Evolutionary conservation across 2,329 filamentous ascomycete species (phyloP).

Genomic region (Phaeosphaeriaceae sp.): DNA sequence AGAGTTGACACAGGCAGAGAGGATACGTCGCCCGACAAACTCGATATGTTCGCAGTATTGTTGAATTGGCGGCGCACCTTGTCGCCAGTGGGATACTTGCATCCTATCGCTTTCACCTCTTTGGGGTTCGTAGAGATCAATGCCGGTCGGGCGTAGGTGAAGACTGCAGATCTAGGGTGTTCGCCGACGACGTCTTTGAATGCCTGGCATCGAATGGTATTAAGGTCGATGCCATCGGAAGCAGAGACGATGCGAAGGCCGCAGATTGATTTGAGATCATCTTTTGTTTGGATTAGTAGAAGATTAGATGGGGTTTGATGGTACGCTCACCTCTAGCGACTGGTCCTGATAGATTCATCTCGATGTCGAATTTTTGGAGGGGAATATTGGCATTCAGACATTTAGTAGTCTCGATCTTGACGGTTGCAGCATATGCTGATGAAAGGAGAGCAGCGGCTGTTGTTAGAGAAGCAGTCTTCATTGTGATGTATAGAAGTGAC

Average conservation of each 20-base stretch:
- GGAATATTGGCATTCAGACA: background rate
- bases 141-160: slow-evolving; percentile 23
- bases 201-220: slow-evolving; percentile 27
- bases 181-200: slow-evolving; percentile 31
- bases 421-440: slow-evolving; percentile 5
- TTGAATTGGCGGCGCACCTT: background rate
- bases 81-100: slow-evolving; percentile 4
- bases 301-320: background rate
- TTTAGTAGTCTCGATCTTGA: slow-evolving; percentile 1
- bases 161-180: slow-evolving; percentile 23
- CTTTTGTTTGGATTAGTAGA: slow-evolving; percentile 5
- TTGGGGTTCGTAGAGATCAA: slow-evolving; percentile 35
- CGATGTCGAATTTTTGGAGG: slow-evolving; percentile 2
- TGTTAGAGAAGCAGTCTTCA: slow-evolving; percentile 9
- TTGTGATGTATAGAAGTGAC: background rate
- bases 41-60: background rate
- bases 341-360: slow-evolving; percentile 6
- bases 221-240: slow-evolving; percentile 15
- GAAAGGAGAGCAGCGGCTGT: slow-evolving; percentile 7
- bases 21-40: background rate
- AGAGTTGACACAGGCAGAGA: background rate
- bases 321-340: background rate
- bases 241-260: slow-evolving; percentile 31
- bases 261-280: slow-evolving; percentile 31
- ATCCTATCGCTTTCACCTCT: slow-evolving; percentile 21